Base-by-base conservation (phyloP, 768 basidiomycete genomes). In the Leccinum incarnatum region DNA sequence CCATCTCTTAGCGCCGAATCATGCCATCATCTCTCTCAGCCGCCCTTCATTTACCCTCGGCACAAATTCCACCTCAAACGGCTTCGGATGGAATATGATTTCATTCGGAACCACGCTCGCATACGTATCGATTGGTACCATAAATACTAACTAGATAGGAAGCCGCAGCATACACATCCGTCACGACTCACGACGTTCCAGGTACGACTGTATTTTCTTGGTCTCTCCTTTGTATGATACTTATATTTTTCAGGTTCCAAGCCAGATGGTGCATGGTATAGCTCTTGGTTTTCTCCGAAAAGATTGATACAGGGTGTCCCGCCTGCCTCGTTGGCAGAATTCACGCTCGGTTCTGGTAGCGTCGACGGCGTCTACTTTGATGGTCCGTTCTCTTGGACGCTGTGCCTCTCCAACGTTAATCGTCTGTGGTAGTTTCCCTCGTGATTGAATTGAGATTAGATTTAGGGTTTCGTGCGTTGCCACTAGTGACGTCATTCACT, bases 311-410 rank as follows among this genome's bases (percentile, higher is more conserved):
- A 81, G 80, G 85, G 84, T 53, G 79, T 85, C n/a, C 86, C 87
- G 27, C 89, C 88, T 46, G 87, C 83, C 11, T 80, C 82, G 4
- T 74, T 89, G 34, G 88, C 88, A 1, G 87, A 89, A 62, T 89
- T 81, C 74, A 88, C 84, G n/a, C 71, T 89, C 7, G 77, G 67
- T 2, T 66, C 69, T 46, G 77, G 75, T 14, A 77, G 74, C 51
- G 21, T 47, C 1, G 27, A 29, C 27, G 27, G 27, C 7, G 88
- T 89, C 61, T 85, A 75, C 60, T 89, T 86, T 55, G 86, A 88
- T 67, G 81, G 85, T 85, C 54, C 14, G 73, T 54, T 14, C 19
- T 21, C 12, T 46, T 15, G 17, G 32, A 48, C 21, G 7, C 5
- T 6, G 40, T 30, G 7, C 5, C 7, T 21, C 6, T 11, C 6